phyloP scores from a whole-genome alignment of 2,329 filamentous ascomycete species.

The Trichoderma sp. region DNA sequence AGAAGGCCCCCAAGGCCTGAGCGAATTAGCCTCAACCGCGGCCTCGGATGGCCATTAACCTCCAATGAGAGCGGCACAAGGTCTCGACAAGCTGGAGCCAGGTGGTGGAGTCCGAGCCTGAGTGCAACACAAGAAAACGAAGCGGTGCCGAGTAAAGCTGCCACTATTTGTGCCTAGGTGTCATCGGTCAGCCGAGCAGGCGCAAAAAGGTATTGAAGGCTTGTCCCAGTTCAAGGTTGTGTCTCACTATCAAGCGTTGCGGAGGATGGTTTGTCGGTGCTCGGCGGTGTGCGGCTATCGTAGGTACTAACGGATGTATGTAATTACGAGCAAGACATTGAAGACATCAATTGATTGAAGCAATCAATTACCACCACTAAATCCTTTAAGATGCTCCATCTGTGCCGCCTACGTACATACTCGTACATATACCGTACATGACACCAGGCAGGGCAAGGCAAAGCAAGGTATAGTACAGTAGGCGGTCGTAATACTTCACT shows the following conservation, averaged over 20 bases:
- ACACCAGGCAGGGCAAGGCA: neutral
- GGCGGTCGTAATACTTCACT: neutral
- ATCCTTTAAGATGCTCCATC: neutral
- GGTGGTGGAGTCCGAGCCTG: constrained; percentile 17
- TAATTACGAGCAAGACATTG: neutral
- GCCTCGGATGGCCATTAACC: constrained; percentile 1
- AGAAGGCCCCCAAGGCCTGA: neutral
- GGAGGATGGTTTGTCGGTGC: neutral
- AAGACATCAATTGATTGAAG: neutral
- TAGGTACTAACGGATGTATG: neutral
- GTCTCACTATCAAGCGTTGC: neutral
- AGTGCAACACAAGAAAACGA: constrained; percentile 4
- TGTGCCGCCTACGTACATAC: neutral
- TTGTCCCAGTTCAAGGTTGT: neutral
- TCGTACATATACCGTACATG: neutral
- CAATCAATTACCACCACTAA: neutral
- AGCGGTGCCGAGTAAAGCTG: constrained; percentile 3
- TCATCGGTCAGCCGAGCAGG: neutral
- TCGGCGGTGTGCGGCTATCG: neutral
- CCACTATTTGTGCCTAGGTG: neutral
- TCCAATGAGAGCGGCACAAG: constrained; percentile 12
- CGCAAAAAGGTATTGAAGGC: neutral
- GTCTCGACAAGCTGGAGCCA: neutral
- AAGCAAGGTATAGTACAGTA: neutral
- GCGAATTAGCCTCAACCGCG: constrained; percentile 14